Percentiles rank a stretch among this genome's conserved stretches.
Evolutionary conservation across 495 filamentous ascomycete genomes (phyloP).

Genomic region (Penicillium flavigenum): DNA sequence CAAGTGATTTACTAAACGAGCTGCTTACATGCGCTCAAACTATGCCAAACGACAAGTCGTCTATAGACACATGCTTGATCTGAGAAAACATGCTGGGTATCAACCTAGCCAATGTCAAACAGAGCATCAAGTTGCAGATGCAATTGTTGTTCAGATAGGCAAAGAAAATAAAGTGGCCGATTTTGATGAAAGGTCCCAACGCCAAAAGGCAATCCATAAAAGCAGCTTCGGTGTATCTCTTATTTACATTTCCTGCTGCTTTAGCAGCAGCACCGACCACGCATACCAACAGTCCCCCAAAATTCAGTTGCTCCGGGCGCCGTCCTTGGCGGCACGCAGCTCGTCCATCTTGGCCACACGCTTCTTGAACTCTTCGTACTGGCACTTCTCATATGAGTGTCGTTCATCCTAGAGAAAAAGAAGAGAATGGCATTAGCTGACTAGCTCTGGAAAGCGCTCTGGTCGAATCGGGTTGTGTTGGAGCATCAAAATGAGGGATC

Average conservation of each 20-base stretch:
- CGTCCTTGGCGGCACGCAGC: constrained; percentile 80
- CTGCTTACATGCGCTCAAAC: not conserved
- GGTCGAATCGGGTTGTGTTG: not conserved
- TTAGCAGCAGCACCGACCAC: constrained; percentile 26
- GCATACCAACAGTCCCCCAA: constrained; percentile 13
- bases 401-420: constrained; percentile 68
- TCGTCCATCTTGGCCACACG: constrained; percentile 98
- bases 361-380: constrained; percentile 98
- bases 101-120: not conserved
- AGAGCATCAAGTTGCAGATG: not conserved
- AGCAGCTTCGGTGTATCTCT: constrained; percentile 40
- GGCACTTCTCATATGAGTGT: constrained; percentile 98
- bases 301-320: constrained; percentile 80
- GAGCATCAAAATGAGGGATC: not conserved
- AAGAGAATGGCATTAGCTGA: constrained; percentile 10
- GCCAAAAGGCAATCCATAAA: constrained; percentile 43
- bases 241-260: constrained; percentile 50
- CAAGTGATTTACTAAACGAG: not conserved
- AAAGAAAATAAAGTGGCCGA: constrained; percentile 3
- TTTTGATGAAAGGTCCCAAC: constrained; percentile 31
- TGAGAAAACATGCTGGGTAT: not conserved
- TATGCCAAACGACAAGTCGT: not conserved
- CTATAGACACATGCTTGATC: not conserved
- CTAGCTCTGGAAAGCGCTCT: not conserved
- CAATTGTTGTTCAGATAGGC: not conserved